phyloP scores from a whole-genome alignment of 1,284 basidiomycete genomes.

The Fomitopsis betulina region DNA sequence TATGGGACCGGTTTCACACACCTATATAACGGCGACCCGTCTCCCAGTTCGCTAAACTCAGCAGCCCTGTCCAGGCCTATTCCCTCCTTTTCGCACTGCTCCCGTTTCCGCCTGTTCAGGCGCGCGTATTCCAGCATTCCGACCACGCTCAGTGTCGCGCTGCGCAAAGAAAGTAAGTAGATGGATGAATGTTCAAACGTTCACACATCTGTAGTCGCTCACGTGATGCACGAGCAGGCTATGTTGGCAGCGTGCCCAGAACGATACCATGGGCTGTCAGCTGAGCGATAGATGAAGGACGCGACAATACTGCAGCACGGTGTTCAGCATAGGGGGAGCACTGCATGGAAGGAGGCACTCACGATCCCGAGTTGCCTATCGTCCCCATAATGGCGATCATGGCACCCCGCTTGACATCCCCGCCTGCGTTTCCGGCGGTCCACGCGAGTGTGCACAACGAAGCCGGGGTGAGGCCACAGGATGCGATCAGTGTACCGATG shows the following conservation, averaged over 20 bases:
- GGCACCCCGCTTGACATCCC: constrained; percentile 64
- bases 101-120: constrained; percentile 9
- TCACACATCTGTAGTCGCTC: background rate
- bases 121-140: constrained; percentile 10
- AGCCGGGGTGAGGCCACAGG: constrained; percentile 56
- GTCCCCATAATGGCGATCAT: constrained; percentile 64
- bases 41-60: constrained; percentile 11
- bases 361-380: constrained; percentile 57
- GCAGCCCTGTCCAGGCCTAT: constrained; percentile 4
- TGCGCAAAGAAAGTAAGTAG: constrained; percentile 1
- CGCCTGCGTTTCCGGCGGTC: constrained; percentile 64
- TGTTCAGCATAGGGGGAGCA: background rate
- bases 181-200: background rate
- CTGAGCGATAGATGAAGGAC: constrained; percentile 15
- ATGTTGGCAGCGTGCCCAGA: constrained; percentile 13
- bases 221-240: constrained; percentile 8
- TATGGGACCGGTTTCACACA: background rate
- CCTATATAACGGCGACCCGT: constrained; percentile 14
- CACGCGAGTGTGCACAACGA: constrained; percentile 57
- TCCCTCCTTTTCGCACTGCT: constrained; percentile 7
- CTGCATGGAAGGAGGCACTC: background rate
- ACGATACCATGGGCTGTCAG: constrained; percentile 13
- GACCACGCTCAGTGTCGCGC: constrained; percentile 2
- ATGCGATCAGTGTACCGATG: constrained; percentile 54
- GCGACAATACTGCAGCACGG: constrained; percentile 7